Conservation (phyloP, 2,329 filamentous ascomycete genomes). For the Malbranchea zuffiana region DNA sequence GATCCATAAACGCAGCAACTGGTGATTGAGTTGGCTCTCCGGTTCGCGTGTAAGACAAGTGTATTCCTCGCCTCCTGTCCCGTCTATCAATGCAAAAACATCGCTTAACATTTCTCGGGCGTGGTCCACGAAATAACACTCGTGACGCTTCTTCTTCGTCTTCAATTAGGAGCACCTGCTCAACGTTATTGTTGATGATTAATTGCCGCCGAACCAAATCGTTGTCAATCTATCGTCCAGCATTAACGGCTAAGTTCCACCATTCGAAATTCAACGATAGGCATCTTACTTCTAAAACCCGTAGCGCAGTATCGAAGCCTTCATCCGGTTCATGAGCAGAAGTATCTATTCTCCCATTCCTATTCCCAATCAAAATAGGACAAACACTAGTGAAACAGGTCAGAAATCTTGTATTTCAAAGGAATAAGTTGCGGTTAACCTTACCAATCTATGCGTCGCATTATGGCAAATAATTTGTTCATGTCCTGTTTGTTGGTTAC, state of each 20-base stretch:
- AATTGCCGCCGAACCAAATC: conserved; percentile 67
- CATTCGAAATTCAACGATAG: neutral
- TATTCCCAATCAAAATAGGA: conserved; percentile 55
- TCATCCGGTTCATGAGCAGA: conserved; percentile 61
- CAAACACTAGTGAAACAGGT: conserved; percentile 31
- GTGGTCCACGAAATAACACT: conserved; percentile 54
- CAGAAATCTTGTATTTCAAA: conserved; percentile 6
- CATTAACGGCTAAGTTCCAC: neutral
- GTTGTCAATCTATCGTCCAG: conserved; percentile 54
- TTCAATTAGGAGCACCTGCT: conserved; percentile 71
- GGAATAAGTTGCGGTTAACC: conserved; percentile 15
- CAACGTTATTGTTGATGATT: conserved; percentile 71
- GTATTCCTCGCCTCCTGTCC: conserved; percentile 51
- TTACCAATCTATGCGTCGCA: conserved; percentile 49
- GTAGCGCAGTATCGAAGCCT: conserved; percentile 64
- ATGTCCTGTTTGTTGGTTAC: conserved; percentile 70
- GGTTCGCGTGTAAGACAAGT: conserved; percentile 43
- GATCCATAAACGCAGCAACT: conserved; percentile 42
- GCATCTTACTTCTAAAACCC: conserved; percentile 52
- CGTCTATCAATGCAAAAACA: conserved; percentile 55
- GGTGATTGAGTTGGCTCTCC: conserved; percentile 43
- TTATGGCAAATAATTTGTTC: conserved; percentile 53
- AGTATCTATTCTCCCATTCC: conserved; percentile 44
- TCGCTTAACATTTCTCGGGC: conserved; percentile 59
- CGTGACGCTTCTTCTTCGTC: conserved; percentile 54